These are phyloP conservation scores for Chaetoceros tenuissimus DNA, from an alignment of 108 stramenopile genomes.

Conservation along the genomic window DNA sequence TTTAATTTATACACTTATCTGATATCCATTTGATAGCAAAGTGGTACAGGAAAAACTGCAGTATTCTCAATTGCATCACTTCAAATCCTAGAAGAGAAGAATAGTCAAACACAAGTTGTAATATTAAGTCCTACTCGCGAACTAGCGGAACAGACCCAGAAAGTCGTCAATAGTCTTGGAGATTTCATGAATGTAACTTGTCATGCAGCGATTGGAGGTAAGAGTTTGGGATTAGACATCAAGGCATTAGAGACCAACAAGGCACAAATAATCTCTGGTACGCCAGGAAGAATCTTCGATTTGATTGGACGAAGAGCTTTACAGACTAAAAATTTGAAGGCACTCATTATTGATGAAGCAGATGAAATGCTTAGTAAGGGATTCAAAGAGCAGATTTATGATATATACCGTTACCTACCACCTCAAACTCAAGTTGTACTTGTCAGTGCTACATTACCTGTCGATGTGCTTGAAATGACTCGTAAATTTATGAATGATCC, in stretches of 20 bases:
- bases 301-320: conserved; percentile 91
- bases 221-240: conserved; percentile 89
- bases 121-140: conserved; percentile 96
- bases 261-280: conserved; percentile 94
- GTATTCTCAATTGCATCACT: conserved; percentile 95
- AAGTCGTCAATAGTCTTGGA: conserved; percentile 85
- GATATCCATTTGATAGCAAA: too few species aligned
- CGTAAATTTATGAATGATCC: conserved; percentile 98
- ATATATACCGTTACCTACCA: conserved; percentile 95
- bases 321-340: conserved; percentile 65
- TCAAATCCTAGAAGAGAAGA: conserved; percentile 75
- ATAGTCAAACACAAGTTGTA: conserved; percentile 83
- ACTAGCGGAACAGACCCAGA: conserved; percentile 95
- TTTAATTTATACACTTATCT: too few species aligned
- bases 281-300: conserved; percentile 97
- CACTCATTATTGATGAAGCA: conserved; percentile 97
- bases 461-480: conserved; percentile 95
- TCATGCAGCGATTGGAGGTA: conserved; percentile 97
- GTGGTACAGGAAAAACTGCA: conserved; percentile 95
- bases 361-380: conserved; percentile 97
- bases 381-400: conserved; percentile 99
- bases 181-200: conserved; percentile 97
- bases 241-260: conserved; percentile 81
- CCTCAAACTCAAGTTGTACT: conserved; percentile 90
- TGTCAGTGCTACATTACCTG: conserved; percentile 92